These are phyloP conservation scores for Thraustotheca clavata DNA, from an alignment of 352 stramenopile species.

Conservation along the genomic window DNA sequence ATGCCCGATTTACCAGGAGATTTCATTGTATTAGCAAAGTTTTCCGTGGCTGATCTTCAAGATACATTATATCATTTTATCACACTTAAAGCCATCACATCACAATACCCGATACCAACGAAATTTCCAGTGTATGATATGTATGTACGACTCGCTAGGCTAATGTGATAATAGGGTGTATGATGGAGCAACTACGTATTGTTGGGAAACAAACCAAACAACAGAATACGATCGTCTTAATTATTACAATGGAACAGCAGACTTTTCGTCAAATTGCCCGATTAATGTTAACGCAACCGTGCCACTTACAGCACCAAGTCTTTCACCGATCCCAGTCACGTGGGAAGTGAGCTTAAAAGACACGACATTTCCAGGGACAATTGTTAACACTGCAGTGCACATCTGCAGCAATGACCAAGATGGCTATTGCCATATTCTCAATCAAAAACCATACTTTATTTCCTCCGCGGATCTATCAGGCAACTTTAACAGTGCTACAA, in stretches of 20 bases:
- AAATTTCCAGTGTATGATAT: neutral
- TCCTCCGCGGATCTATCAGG: neutral
- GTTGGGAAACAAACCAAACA: neutral
- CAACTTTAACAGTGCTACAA: neutral
- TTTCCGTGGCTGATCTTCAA: neutral
- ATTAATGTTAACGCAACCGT: neutral
- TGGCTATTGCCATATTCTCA: constrained; percentile 16
- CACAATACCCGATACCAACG: neutral
- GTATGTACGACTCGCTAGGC: neutral
- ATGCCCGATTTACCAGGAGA: neutral
- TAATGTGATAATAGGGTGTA: neutral
- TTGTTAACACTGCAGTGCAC: constrained; percentile 6
- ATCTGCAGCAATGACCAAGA: constrained; percentile 9
- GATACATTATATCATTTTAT: neutral
- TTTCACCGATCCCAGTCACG: neutral
- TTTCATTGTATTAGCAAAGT: neutral
- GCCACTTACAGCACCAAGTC: neutral
- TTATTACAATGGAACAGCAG: neutral
- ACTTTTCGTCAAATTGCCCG: constrained; percentile 4
- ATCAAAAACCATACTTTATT: neutral
- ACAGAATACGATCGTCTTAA: constrained; percentile 3
- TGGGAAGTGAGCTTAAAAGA: neutral
- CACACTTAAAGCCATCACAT: neutral
- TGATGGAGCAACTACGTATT: constrained; percentile 15
- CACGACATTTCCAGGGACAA: neutral